These are phyloP conservation scores for Chlorella sorokiniana DNA, from an alignment of 139 green algal genomes.

Conservation along the genomic window DNA sequence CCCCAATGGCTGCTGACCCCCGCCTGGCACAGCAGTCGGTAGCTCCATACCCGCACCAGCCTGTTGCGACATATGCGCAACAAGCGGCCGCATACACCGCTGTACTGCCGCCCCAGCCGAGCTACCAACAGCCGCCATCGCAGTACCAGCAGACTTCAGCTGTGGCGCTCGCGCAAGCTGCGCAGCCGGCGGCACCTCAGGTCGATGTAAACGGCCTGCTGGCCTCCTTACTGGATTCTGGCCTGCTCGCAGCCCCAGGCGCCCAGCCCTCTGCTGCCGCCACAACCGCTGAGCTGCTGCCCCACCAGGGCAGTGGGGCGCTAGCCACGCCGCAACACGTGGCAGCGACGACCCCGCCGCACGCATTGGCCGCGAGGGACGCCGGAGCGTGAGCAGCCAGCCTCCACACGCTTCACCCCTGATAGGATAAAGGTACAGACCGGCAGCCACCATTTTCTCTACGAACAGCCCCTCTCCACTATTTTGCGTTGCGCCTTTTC, in stretches of 20 bases:
- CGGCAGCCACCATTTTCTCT: slow-evolving; percentile 15
- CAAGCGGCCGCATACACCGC: no score
- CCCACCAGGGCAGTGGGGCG: not conserved
- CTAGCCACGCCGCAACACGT: slow-evolving; percentile 9
- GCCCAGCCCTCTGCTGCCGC: not conserved
- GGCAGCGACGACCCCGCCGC: not conserved
- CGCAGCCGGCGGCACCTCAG: not conserved
- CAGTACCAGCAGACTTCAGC: slow-evolving; percentile 1
- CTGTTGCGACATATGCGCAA: not conserved
- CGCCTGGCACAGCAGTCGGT: slow-evolving; percentile 29
- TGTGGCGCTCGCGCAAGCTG: not conserved
- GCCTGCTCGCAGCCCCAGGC: slow-evolving; percentile 8
- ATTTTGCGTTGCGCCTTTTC: not conserved
- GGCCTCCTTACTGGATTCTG: not conserved
- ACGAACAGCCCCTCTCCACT: not conserved
- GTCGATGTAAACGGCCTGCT: slow-evolving; percentile 30
- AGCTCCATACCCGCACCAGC: not conserved
- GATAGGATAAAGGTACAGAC: slow-evolving; percentile 36
- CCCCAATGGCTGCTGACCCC: slow-evolving; percentile 16
- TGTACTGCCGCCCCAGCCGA: not conserved
- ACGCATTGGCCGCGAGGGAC: not conserved
- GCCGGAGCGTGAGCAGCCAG: slow-evolving; percentile 10
- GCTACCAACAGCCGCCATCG: not conserved
- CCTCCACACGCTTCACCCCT: slow-evolving; percentile 4
- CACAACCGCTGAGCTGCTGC: not conserved